Evolutionary conservation across 1,284 basidiomycete genomes (phyloP).

Genomic region (Mycena sp.): DNA sequence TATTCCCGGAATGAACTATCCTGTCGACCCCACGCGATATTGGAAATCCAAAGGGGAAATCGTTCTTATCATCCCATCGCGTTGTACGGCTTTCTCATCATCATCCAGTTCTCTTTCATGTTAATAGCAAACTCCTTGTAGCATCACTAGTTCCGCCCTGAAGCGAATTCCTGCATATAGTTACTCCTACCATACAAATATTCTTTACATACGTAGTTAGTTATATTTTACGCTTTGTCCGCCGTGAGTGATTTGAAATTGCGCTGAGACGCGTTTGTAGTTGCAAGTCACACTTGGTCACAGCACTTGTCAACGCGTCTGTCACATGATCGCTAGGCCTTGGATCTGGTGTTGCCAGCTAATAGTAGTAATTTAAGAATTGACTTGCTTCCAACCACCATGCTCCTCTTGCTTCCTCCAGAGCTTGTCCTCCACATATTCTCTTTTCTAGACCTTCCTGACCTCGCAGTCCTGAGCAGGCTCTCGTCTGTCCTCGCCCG

Average conservation of each 20-base stretch:
- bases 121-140: constrained; percentile 30
- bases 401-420: constrained; percentile 53
- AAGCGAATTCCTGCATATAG: constrained; percentile 24
- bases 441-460: constrained; percentile 76
- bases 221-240: too few species aligned
- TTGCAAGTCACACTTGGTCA: too few species aligned
- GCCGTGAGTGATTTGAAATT: background rate
- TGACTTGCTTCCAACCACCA: constrained; percentile 24
- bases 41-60: constrained; percentile 2
- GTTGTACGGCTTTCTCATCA: background rate
- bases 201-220: constrained; percentile 17
- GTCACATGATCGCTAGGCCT: background rate
- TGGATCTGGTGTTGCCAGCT: too few species aligned
- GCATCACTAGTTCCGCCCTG: constrained; percentile 27
- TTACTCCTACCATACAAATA: constrained; percentile 23
- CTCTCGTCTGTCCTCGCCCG: constrained; percentile 55
- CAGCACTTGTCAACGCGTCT: too few species aligned
- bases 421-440: constrained; percentile 69
- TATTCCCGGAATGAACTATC: constrained; percentile 20
- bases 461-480: constrained; percentile 61
- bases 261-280: background rate
- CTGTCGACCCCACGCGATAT: constrained; percentile 6
- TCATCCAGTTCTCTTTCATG: constrained; percentile 28
- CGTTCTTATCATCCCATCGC: constrained; percentile 1
- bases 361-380: too few species aligned